Base-by-base conservation (phyloP, 1,284 basidiomycete species). In the Cryptococcus depauperatus region DNA sequence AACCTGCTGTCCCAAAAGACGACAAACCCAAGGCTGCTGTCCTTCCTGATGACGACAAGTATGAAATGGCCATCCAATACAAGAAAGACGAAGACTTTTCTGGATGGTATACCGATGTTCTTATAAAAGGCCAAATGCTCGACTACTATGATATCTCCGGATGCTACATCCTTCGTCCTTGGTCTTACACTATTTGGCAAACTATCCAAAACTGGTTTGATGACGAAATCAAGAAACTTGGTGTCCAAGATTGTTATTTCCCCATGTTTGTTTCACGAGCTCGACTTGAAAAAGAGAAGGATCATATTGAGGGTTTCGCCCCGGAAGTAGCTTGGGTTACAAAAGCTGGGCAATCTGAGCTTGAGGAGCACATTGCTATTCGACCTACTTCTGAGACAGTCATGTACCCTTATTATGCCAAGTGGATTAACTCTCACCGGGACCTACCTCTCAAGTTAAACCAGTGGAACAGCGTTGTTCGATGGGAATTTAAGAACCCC, bases 261-360 rank as follows among this genome's bases (percentile, higher is more conserved):
- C 95, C 93, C 13, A 96, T 98, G 90, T 97, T 98, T 62, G 88
- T 99, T 41, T 95, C 91, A 0, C 73, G 79, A 46, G 88, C 88
- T 51, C 88, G 95, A 29, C 79, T 99, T 44, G 92, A 99, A 72
- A 79, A 85, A 39, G 93, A 99, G 71, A 98, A 98, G 76, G 85
- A 98, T 62, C 93, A 99, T 71, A 91, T 99, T 54, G 95, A 97
- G 69, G 93, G 93, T n/a, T 99, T 99, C 71, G 95, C 93, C 52
- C 92, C 93, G 1, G 93, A 99, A 72, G 95, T 99, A 28, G 95
- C 93, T 22, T 99, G 93, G 95, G 95, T 99, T 44, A 99, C 95
- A 35, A 79, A 80, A 72, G 93, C 93, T 41, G 93, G 93, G 50
- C 80, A 78, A 61, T 89, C 87, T 28, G 93, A 98, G 35, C 79